Evolutionary conservation across 2,329 filamentous ascomycete species (phyloP).

Genomic region (Pseudomassariella vexata): DNA sequence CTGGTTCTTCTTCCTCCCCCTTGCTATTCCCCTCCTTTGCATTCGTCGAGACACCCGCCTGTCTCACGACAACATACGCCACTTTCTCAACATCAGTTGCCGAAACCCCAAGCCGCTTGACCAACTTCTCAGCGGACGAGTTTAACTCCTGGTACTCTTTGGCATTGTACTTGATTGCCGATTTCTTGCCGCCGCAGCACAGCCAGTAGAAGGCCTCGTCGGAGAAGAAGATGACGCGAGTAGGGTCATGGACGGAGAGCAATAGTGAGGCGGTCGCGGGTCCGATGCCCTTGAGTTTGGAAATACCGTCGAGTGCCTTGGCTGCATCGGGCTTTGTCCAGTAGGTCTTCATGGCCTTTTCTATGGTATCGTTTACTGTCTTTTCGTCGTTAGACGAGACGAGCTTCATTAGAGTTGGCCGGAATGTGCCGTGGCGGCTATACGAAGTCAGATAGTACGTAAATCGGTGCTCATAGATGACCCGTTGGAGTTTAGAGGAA

Average conservation of each 20-base stretch:
- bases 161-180: slow-evolving; percentile 60
- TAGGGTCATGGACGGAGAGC: slow-evolving; percentile 57
- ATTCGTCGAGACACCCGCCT: slow-evolving; percentile 9
- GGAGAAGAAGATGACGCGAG: slow-evolving; percentile 65
- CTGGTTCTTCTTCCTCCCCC: background rate
- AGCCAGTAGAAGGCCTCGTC: slow-evolving; percentile 76
- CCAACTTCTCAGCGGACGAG: slow-evolving; percentile 33
- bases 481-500: too few species aligned
- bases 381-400: slow-evolving; percentile 54
- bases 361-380: slow-evolving; percentile 40
- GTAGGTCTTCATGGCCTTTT: slow-evolving; percentile 44
- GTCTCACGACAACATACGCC: slow-evolving; percentile 61
- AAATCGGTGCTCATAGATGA: too few species aligned
- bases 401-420: slow-evolving; percentile 54
- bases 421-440: slow-evolving; percentile 57
- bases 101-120: slow-evolving; percentile 42
- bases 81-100: slow-evolving; percentile 65
- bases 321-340: slow-evolving; percentile 26
- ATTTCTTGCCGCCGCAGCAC: slow-evolving; percentile 44
- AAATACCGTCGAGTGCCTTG: slow-evolving; percentile 47
- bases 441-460: background rate
- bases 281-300: slow-evolving; percentile 65
- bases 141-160: slow-evolving; percentile 62
- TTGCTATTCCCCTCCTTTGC: background rate
- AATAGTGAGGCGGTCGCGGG: slow-evolving; percentile 75